These are phyloP conservation scores for Mucor saturninus DNA, from an alignment of 371 early-diverging fungal genomes.

Conservation along the genomic window DNA sequence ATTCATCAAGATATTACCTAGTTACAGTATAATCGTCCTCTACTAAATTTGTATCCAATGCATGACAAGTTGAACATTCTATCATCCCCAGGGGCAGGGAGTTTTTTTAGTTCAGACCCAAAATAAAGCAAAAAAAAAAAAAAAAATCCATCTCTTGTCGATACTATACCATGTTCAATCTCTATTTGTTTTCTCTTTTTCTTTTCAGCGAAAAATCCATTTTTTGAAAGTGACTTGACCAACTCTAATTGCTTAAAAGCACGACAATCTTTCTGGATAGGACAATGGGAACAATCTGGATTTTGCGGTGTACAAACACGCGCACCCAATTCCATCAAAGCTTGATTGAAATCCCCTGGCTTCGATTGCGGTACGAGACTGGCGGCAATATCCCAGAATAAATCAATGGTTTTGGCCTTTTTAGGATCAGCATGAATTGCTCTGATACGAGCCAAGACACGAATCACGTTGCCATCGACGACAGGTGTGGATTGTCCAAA, in stretches of 20 bases:
- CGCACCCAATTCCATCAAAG: slow-evolving; percentile 86
- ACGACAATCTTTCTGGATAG: slow-evolving; percentile 61
- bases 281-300: slow-evolving; percentile 74
- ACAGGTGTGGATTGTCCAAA: slow-evolving; percentile 66
- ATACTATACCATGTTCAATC: slow-evolving; percentile 30
- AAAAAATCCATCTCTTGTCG: background rate
- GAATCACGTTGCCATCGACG: slow-evolving; percentile 86
- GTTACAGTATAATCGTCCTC: slow-evolving; percentile 45
- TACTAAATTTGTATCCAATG: slow-evolving; percentile 26
- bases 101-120: too few species aligned
- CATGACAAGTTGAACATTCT: slow-evolving; percentile 42
- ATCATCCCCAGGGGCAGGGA: background rate
- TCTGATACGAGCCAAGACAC: slow-evolving; percentile 72
- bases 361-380: slow-evolving; percentile 55
- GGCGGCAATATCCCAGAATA: slow-evolving; percentile 71
- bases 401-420: slow-evolving; percentile 56
- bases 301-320: slow-evolving; percentile 78
- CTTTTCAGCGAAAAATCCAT: slow-evolving; percentile 34
- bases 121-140: background rate
- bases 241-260: slow-evolving; percentile 58
- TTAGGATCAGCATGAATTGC: slow-evolving; percentile 79
- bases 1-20: slow-evolving; percentile 2
- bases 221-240: slow-evolving; percentile 16
- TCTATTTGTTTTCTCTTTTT: slow-evolving; percentile 28
- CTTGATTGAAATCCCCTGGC: slow-evolving; percentile 86